phyloP scores from a whole-genome alignment of 2,329 filamentous ascomycete genomes.

The Metarhizium guizhouense region DNA sequence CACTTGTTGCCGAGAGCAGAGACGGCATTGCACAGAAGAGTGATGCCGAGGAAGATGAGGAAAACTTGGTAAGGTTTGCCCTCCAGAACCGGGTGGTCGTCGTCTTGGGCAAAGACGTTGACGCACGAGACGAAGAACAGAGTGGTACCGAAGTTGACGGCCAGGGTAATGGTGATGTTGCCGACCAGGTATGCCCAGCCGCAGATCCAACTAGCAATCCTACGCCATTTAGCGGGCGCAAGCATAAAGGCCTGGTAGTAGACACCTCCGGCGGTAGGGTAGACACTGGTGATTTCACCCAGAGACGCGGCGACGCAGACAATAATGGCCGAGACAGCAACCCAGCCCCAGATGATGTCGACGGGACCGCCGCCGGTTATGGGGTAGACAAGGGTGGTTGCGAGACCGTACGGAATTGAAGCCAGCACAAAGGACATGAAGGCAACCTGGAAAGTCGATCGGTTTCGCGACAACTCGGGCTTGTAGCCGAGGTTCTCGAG shows the following conservation, averaged over 20 bases:
- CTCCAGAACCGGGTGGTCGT: slow-evolving; percentile 33
- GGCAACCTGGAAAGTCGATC: slow-evolving; percentile 59
- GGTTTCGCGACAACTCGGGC: slow-evolving; percentile 53
- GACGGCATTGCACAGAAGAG: slow-evolving; percentile 53
- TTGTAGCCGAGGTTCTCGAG: slow-evolving; percentile 58
- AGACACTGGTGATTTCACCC: slow-evolving; percentile 67
- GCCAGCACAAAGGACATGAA: slow-evolving; percentile 73
- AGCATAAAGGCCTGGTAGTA: slow-evolving; percentile 77
- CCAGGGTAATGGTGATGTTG: slow-evolving; percentile 74
- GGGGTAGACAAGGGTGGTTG: slow-evolving; percentile 61
- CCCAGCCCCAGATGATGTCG: slow-evolving; percentile 66
- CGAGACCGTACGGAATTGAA: slow-evolving; percentile 64
- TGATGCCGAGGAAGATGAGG: slow-evolving; percentile 62
- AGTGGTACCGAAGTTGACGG: slow-evolving; percentile 73
- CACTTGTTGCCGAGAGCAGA: slow-evolving; percentile 59
- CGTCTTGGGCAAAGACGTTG: slow-evolving; percentile 42
- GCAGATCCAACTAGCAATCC: slow-evolving; percentile 59
- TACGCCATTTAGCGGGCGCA: slow-evolving; percentile 49
- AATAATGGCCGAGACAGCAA: slow-evolving; percentile 59
- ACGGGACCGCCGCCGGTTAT: slow-evolving; percentile 57
- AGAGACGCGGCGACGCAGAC: slow-evolving; percentile 62
- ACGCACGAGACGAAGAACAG: slow-evolving; percentile 50
- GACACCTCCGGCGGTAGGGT: slow-evolving; percentile 68
- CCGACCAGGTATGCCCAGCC: slow-evolving; percentile 72
- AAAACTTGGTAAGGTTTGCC: slow-evolving; percentile 56